These are phyloP conservation scores for Litsea cubeba DNA, from an alignment of 164 flowering plant genomes.

Conservation along the genomic window DNA sequence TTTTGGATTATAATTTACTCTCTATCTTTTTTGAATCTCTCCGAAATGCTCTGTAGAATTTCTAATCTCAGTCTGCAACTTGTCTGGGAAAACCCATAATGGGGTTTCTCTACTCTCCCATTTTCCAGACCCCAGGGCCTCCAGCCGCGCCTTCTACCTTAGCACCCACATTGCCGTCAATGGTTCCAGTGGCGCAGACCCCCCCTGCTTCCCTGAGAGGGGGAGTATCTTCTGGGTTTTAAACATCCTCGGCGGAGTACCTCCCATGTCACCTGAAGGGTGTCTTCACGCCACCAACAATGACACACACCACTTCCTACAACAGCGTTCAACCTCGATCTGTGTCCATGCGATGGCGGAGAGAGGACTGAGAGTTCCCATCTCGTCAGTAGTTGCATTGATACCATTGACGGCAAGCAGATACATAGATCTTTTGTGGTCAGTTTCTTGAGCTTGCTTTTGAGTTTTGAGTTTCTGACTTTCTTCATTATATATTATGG, in stretches of 20 bases:
- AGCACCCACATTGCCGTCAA: constrained; percentile 24
- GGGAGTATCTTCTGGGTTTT: constrained; percentile 36
- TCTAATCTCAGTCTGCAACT: not conserved
- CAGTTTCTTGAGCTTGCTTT: not conserved
- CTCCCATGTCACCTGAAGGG: constrained; percentile 40
- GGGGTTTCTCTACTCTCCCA: constrained; percentile 7
- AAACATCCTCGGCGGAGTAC: too few species aligned
- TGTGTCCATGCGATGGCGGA: constrained; percentile 40
- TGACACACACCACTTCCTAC: constrained; percentile 23
- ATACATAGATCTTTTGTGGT: constrained; percentile 16
- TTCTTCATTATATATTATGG: too few species aligned
- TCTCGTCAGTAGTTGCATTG: constrained; percentile 44
- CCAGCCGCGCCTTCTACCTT: constrained; percentile 10
- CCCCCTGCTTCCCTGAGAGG: constrained; percentile 51
- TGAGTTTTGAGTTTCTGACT: not conserved
- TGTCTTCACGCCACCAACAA: constrained; percentile 29
- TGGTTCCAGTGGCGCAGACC: constrained; percentile 43
- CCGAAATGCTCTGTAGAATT: not conserved
- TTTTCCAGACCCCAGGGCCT: constrained; percentile 30
- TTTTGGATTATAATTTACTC: too few species aligned
- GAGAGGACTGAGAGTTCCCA: constrained; percentile 39
- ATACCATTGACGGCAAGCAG: constrained; percentile 53
- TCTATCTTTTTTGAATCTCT: not conserved
- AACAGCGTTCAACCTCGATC: constrained; percentile 25
- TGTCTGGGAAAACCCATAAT: not conserved